phyloP scores from a whole-genome alignment of 805 yeast species.

The Starmerella bombi region DNA sequence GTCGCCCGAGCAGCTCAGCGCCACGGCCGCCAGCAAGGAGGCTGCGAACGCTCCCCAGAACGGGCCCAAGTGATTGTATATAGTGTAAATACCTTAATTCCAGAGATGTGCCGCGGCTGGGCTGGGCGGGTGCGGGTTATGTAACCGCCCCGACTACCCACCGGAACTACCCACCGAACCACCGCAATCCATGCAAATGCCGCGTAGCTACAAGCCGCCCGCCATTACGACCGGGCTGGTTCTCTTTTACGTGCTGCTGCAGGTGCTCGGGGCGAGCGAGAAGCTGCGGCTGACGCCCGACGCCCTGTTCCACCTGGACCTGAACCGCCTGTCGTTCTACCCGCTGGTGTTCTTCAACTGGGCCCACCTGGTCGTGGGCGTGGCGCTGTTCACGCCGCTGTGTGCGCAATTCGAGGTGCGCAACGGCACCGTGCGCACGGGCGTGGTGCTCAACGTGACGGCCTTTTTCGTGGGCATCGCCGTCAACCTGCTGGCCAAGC shows the following conservation, averaged over 20 bases:
- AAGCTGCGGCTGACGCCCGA: slow-evolving; percentile 42
- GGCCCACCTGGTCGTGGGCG: slow-evolving; percentile 49
- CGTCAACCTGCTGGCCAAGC: slow-evolving; percentile 30
- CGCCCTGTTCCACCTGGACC: slow-evolving; percentile 37
- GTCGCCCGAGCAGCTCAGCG: slow-evolving; percentile 27
- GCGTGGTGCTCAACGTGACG: slow-evolving; percentile 57
- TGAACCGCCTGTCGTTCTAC: slow-evolving; percentile 52
- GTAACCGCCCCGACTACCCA: too few relatives aligned
- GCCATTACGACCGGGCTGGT: slow-evolving; percentile 51
- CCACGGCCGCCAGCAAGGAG: slow-evolving; percentile 6
- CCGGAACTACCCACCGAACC: too few relatives aligned
- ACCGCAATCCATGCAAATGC: too few relatives aligned
- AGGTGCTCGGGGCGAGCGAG: slow-evolving; percentile 28
- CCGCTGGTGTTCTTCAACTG: slow-evolving; percentile 54
- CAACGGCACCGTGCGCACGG: slow-evolving; percentile 80
- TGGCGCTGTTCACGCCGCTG: slow-evolving; percentile 44
- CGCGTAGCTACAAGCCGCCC: too few relatives aligned
- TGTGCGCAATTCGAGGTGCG: slow-evolving; percentile 51
- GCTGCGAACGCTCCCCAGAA: slow-evolving; percentile 2
- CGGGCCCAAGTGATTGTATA: slow-evolving; percentile 5
- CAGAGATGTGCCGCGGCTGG: neutral
- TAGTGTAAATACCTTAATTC: slow-evolving; percentile 11
- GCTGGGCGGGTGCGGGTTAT: too few relatives aligned
- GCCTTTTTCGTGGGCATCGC: slow-evolving; percentile 58
- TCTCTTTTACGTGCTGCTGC: slow-evolving; percentile 40